phyloP scores from a whole-genome alignment of 495 filamentous ascomycete genomes.

The Ascodesmis nigricans region DNA sequence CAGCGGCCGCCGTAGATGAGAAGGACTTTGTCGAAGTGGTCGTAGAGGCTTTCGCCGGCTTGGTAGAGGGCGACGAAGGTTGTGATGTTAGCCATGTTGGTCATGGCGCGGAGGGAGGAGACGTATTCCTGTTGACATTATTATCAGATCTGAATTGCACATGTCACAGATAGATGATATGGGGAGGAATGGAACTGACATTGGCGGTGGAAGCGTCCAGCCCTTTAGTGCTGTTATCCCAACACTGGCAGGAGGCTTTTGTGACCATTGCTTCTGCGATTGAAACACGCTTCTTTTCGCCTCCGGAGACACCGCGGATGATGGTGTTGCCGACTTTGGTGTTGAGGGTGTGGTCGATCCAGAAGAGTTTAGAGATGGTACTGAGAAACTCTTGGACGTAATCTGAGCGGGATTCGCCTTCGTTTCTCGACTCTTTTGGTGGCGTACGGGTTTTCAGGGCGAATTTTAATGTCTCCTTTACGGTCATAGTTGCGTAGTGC shows the following conservation, averaged over 20 bases:
- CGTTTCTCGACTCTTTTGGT: constrained; percentile 35
- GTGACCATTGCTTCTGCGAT: constrained; percentile 49
- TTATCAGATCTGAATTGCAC: too few relatives aligned
- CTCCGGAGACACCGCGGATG: constrained; percentile 46
- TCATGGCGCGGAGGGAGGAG: constrained; percentile 36
- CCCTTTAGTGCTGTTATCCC: constrained; percentile 49
- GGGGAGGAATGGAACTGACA: too few relatives aligned
- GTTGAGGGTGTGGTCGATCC: constrained; percentile 45
- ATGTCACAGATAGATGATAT: too few relatives aligned
- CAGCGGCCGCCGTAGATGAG: constrained; percentile 45
- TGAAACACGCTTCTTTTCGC: constrained; percentile 51
- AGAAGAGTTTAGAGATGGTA: constrained; percentile 54
- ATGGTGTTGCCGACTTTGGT: constrained; percentile 48
- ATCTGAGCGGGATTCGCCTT: constrained; percentile 36
- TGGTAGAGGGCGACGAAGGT: constrained; percentile 48
- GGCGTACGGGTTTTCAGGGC: constrained; percentile 49
- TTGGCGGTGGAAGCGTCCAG: constrained; percentile 49
- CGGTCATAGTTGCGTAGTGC: constrained; percentile 51
- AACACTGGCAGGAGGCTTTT: constrained; percentile 39
- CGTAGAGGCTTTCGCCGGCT: constrained; percentile 44
- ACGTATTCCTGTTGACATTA: too few relatives aligned
- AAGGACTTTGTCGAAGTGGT: constrained; percentile 49
- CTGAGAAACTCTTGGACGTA: constrained; percentile 46
- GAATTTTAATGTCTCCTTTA: constrained; percentile 46
- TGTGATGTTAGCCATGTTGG: constrained; percentile 38